Evolutionary conservation across 495 filamentous ascomycete genomes (phyloP), one percentile per base, ranked within the genome.

Genomic region (Xylaria curta): DNA sequence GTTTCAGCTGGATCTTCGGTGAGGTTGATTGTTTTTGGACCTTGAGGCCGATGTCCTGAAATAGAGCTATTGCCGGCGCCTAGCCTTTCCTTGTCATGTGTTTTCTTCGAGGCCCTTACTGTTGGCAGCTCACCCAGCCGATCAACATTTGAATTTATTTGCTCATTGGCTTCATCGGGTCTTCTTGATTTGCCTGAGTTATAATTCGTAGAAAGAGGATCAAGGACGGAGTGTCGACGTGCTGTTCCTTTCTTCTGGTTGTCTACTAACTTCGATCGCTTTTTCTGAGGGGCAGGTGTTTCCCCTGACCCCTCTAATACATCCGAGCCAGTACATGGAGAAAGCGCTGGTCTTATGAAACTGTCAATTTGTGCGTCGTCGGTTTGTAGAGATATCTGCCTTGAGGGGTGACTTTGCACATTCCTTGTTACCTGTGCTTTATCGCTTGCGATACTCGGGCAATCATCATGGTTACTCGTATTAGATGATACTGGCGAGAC

Each of bases 401-500:
- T 40, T n/a, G 15, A 31, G 2, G 21, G 26, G 17, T 10, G 24
- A 28, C 17, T 54, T 26, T 54, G 12, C 3, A 7, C 4, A 33
- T 58, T 47, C 8, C 9, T 58, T 46, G 4, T 24, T 31, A 13
- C 17, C 7, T 46, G 13, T 36, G 26, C 40, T 38, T 5, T 47
- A 1, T 59, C 40, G 17, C 1, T 46, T 24, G 38, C 19, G 17
- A 38, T n/a, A 17, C 24, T 46, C 21, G 21, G 38, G 9, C 9
- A 40, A 13, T 19, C 46, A 46, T 72, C 49, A 66, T 59, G 33
- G 31, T 21, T 21, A 51, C 28, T 68, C n/a, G 54, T 65, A 47
- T 73, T 28, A 59, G 75, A 26, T 24, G 72, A 70, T 47, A 13
- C 15, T 28, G 46, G 51, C 61, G 69, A 33, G 36, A 24, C 51